Conservation (phyloP, 2,329 filamentous ascomycete species). For the Neopestalotiopsis rosae region DNA sequence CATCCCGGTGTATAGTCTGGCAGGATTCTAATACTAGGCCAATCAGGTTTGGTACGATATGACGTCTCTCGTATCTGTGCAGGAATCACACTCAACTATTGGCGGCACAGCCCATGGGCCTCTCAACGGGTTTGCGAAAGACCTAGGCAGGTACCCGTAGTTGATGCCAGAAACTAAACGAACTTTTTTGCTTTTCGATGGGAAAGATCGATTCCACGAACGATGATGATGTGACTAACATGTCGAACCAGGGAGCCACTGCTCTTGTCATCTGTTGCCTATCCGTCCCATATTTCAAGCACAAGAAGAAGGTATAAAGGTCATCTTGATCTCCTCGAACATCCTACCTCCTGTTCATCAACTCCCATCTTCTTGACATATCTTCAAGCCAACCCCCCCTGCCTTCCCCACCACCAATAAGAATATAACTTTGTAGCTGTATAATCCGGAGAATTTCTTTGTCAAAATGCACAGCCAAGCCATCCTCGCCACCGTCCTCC, state of each 20-base stretch:
- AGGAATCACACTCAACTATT: not conserved
- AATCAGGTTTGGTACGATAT: not conserved
- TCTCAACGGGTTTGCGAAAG: not conserved
- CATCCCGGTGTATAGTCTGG: not conserved
- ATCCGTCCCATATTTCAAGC: not conserved
- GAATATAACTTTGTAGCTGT: not conserved
- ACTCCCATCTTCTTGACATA: not conserved
- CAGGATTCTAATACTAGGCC: not conserved
- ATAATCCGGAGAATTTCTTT: not conserved
- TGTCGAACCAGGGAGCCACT: not conserved
- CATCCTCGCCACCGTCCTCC: conserved; percentile 24
- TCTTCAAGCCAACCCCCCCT: not conserved
- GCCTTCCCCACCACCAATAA: not conserved
- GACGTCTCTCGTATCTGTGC: not conserved
- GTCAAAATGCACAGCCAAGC: conserved; percentile 24
- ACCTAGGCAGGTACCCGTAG: not conserved
- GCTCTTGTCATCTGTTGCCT: not conserved
- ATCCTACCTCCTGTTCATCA: not conserved
- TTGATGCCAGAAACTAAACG: not conserved
- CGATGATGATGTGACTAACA: not conserved
- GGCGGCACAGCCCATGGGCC: not conserved
- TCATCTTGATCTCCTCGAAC: not conserved
- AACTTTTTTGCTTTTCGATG: not conserved
- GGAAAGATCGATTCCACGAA: not conserved
- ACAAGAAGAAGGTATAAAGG: not conserved